phyloP scores from a whole-genome alignment of 306 rosid genomes.

The Quercus suber region DNA sequence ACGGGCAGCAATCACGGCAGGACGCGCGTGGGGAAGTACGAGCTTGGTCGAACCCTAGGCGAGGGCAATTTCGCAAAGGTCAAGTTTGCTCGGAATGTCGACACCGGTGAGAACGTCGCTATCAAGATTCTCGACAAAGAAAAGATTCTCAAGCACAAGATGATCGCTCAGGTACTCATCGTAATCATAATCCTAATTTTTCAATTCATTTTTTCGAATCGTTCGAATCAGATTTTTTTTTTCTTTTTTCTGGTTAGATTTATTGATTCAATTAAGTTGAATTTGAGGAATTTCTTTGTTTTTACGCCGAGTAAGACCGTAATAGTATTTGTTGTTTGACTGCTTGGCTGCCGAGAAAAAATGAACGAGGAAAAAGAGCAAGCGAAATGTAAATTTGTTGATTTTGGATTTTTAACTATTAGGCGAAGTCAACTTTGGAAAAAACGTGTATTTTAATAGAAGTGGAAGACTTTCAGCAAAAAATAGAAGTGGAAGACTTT shows the following conservation, averaged over 20 bases:
- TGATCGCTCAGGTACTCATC: conserved; percentile 68
- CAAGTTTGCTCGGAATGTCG: conserved; percentile 66
- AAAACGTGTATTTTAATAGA: background rate
- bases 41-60: conserved; percentile 82
- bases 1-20: conserved; percentile 13
- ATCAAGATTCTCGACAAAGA: conserved; percentile 86
- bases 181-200: background rate
- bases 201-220: too few species aligned
- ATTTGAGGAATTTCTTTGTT: background rate
- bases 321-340: background rate
- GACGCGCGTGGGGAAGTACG: conserved; percentile 78
- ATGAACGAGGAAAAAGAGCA: background rate
- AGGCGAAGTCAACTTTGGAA: background rate
- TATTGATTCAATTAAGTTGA: background rate
- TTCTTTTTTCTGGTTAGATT: too few species aligned
- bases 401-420: background rate
- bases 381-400: background rate
- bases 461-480: background rate
- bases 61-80: conserved; percentile 96
- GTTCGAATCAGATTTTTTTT: background rate
- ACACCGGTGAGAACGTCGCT: conserved; percentile 61
- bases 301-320: too few species aligned
- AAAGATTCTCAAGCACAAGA: conserved; percentile 83
- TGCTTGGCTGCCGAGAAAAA: conserved; percentile 7
- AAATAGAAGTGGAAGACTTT: background rate